Evolutionary conservation across 2,329 filamentous ascomycete species (phyloP).

Genomic region (Calonectria naviculata): DNA sequence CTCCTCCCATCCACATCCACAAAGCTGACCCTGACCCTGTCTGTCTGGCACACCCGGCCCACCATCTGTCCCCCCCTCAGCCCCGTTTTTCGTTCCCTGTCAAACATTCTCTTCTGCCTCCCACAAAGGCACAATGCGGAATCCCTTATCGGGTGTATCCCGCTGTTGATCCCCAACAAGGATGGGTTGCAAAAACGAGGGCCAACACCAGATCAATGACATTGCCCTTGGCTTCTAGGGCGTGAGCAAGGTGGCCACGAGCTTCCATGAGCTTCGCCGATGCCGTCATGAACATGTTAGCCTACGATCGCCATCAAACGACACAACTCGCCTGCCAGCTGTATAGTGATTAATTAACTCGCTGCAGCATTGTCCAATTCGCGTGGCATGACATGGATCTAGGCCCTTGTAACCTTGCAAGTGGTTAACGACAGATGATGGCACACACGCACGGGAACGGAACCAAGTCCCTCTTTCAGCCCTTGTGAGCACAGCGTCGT

Average conservation of each 20-base stretch:
- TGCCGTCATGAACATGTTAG: not conserved
- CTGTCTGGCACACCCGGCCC: constrained; percentile 11
- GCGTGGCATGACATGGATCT: constrained; percentile 19
- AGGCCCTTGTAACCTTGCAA: constrained; percentile 10
- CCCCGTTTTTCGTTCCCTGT: constrained; percentile 17
- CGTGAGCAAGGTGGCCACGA: not conserved
- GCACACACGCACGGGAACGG: not conserved
- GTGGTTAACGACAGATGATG: not conserved
- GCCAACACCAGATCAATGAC: not conserved
- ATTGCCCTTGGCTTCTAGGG: not conserved
- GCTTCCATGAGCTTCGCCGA: not conserved
- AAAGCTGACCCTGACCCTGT: constrained; percentile 14
- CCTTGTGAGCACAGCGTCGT: constrained; percentile 4
- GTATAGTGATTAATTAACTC: not conserved
- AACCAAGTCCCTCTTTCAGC: constrained; percentile 10
- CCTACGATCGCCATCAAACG: not conserved
- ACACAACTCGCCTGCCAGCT: not conserved
- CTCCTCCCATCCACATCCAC: constrained; percentile 4
- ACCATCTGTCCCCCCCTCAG: constrained; percentile 11
- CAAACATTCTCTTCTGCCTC: not conserved
- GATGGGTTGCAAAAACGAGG: not conserved
- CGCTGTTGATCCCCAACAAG: constrained; percentile 5
- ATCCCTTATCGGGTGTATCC: not conserved
- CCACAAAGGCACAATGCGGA: not conserved
- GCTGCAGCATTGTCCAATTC: not conserved